Evolutionary conservation across 208 protist genomes (phyloP).

Genomic region (Crithidia thermophila): DNA sequence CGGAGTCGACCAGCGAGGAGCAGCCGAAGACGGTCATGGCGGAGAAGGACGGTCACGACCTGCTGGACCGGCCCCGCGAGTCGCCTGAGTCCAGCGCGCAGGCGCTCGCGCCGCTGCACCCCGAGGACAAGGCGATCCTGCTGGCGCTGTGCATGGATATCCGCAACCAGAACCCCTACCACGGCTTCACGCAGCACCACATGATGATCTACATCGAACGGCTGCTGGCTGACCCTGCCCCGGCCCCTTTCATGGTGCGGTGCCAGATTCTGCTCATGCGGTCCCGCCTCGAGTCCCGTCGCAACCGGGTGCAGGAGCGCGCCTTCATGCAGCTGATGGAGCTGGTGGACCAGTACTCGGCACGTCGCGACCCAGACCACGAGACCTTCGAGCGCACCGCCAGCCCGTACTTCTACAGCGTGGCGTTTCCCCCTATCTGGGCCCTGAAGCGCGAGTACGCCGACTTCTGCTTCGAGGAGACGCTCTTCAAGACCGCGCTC

Average conservation of each 20-base stretch:
- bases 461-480: slow-evolving; percentile 85
- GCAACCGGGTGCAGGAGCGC: slow-evolving; percentile 83
- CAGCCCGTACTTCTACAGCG: slow-evolving; percentile 83
- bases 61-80: slow-evolving; percentile 79
- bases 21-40: slow-evolving; percentile 59
- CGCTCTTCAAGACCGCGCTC: slow-evolving; percentile 84
- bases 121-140: slow-evolving; percentile 86
- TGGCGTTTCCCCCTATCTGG: slow-evolving; percentile 85
- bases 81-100: slow-evolving; percentile 41
- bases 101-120: slow-evolving; percentile 63
- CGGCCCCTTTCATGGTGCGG: slow-evolving; percentile 77
- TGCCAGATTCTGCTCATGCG: slow-evolving; percentile 75
- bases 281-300: slow-evolving; percentile 72
- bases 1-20: slow-evolving; percentile 31
- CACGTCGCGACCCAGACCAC: slow-evolving; percentile 53
- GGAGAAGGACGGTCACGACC: slow-evolving; percentile 84
- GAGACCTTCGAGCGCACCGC: slow-evolving; percentile 49
- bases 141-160: slow-evolving; percentile 88
- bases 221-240: slow-evolving; percentile 73
- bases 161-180: slow-evolving; percentile 85
- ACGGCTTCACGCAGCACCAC: slow-evolving; percentile 89
- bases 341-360: slow-evolving; percentile 83
- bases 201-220: slow-evolving; percentile 92
- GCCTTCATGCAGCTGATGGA: slow-evolving; percentile 91
- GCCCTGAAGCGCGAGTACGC: slow-evolving; percentile 84